A percentile compares a stretch with the other conserved stretches of the same genome.
Evolutionary conservation across 129 eudicot species (phyloP).

Genomic region (Arctium minus): DNA sequence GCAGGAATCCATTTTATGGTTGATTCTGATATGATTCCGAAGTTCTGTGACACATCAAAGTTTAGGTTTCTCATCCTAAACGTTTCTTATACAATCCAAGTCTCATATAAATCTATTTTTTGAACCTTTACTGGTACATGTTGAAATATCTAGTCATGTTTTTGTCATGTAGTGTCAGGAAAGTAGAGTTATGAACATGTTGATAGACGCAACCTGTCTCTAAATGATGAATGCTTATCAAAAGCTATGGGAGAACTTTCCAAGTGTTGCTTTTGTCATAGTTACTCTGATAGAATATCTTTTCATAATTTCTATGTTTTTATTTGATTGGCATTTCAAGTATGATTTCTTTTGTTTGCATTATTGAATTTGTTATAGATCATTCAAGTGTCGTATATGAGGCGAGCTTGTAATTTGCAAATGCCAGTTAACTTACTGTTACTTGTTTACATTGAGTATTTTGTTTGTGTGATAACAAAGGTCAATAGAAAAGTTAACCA

Average conservation of each 20-base stretch:
- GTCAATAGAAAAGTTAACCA: not conserved
- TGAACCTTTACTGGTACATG: not conserved
- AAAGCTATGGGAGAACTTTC: constrained; percentile 41
- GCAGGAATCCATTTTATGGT: too few relatives aligned
- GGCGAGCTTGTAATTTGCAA: not conserved
- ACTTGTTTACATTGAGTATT: not conserved
- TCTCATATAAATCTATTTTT: not conserved
- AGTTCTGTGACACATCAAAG: too few relatives aligned
- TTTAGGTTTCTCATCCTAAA: too few relatives aligned
- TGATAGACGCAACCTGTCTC: not conserved
- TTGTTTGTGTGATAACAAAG: not conserved
- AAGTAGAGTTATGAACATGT: not conserved
- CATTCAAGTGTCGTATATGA: not conserved
- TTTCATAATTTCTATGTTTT: not conserved
- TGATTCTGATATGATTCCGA: too few relatives aligned
- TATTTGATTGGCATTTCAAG: not conserved
- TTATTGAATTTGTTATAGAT: not conserved
- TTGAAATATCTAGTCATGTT: not conserved
- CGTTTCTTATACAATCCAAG: not conserved
- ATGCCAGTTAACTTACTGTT: not conserved
- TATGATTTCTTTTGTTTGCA: not conserved
- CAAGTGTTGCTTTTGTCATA: constrained; percentile 54
- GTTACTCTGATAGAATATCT: constrained; percentile 43
- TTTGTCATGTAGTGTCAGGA: not conserved
- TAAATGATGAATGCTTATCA: constrained; percentile 40